A percentile compares a stretch with the other conserved stretches of the same genome.
Conservation (phyloP, 371 early-diverging fungal genomes). For the Basidiobolus meristosporus region DNA sequence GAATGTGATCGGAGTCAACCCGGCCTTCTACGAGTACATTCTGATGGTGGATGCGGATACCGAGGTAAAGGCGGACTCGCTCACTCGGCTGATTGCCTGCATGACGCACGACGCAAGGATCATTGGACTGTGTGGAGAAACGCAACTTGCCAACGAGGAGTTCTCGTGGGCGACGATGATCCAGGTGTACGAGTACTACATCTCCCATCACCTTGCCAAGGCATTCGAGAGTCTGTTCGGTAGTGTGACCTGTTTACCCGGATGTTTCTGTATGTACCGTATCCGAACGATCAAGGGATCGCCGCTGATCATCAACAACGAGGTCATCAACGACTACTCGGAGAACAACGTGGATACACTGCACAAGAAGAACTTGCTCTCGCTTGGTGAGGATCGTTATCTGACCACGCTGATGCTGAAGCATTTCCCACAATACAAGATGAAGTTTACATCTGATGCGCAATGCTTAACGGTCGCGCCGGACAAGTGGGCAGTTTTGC, state of each 20-base stretch:
- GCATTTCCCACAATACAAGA: constrained; percentile 92
- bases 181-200: constrained; percentile 77
- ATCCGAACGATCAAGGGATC: constrained; percentile 39
- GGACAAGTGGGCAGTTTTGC: constrained; percentile 76
- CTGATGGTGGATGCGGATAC: constrained; percentile 51
- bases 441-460: constrained; percentile 90
- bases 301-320: constrained; percentile 37
- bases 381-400: constrained; percentile 71
- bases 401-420: constrained; percentile 96
- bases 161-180: constrained; percentile 88
- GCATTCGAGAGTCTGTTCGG: constrained; percentile 75
- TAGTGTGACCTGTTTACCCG: constrained; percentile 77
- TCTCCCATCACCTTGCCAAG: constrained; percentile 69
- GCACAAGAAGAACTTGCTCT: constrained; percentile 82
- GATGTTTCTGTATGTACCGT: constrained; percentile 81
- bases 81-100: constrained; percentile 47
- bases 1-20: constrained; percentile 70
- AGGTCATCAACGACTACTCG: constrained; percentile 82
- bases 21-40: constrained; percentile 40
- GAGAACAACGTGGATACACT: constrained; percentile 89
- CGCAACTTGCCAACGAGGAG: constrained; percentile 67
- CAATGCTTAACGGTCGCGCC: constrained; percentile 94
- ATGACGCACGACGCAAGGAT: constrained; percentile 64
- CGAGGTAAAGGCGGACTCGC: constrained; percentile 36
- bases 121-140: constrained; percentile 76